phyloP scores from a whole-genome alignment of 352 stramenopile species.

The Globisporangium rhizosaccharum region DNA sequence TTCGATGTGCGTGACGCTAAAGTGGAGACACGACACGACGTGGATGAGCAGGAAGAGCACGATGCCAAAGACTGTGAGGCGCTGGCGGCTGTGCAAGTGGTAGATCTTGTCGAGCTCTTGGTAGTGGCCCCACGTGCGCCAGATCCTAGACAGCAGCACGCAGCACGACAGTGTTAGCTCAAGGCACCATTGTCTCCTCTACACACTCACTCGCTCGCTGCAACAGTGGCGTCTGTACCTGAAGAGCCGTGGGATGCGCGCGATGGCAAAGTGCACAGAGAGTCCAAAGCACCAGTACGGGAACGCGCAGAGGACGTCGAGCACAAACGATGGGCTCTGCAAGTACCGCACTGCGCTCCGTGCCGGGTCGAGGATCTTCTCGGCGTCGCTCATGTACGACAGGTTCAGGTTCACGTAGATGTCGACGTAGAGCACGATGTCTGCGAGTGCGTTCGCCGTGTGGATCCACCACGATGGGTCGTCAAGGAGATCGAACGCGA shows the following conservation, averaged over 20 bases:
- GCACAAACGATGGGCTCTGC: slow-evolving; percentile 16
- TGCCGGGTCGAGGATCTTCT: slow-evolving; percentile 46
- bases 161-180: neutral
- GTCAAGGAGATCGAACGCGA: slow-evolving; percentile 45
- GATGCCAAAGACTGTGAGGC: slow-evolving; percentile 34
- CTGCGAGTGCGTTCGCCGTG: slow-evolving; percentile 24
- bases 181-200: no score
- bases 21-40: slow-evolving; percentile 37
- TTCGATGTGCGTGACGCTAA: slow-evolving; percentile 31
- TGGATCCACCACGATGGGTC: slow-evolving; percentile 24
- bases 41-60: slow-evolving; percentile 52
- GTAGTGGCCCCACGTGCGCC: slow-evolving; percentile 18
- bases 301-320: slow-evolving; percentile 43
- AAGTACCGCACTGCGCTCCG: slow-evolving; percentile 39
- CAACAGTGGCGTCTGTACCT: slow-evolving; percentile 7
- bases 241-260: slow-evolving; percentile 35
- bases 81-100: slow-evolving; percentile 36
- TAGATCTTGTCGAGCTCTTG: slow-evolving; percentile 35
- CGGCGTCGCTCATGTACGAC: slow-evolving; percentile 39
- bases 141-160: slow-evolving; percentile 17
- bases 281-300: slow-evolving; percentile 30
- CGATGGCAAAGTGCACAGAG: slow-evolving; percentile 23
- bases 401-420: slow-evolving; percentile 59
- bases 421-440: slow-evolving; percentile 28
- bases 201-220: no score